phyloP scores from a whole-genome alignment of 2,329 filamentous ascomycete genomes.

The Penicillium palitans region DNA sequence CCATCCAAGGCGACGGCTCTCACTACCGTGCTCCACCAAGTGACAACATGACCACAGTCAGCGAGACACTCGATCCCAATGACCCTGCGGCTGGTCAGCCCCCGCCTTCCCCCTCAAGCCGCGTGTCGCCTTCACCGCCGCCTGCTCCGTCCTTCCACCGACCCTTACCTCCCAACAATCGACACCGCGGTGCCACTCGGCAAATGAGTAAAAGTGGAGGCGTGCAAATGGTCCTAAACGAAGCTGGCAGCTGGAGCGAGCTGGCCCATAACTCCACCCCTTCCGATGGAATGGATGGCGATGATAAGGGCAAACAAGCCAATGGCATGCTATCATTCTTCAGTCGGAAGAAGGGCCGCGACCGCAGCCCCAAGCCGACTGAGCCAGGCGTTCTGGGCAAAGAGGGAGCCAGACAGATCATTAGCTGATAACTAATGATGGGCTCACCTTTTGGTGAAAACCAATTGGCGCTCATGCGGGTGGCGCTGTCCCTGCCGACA shows the following conservation, averaged over 20 bases:
- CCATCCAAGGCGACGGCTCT: constrained; percentile 33
- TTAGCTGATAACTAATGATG: constrained; percentile 53
- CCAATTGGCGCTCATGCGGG: background rate
- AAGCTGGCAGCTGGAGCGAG: constrained; percentile 86
- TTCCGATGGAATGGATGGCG: constrained; percentile 57
- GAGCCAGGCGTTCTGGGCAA: constrained; percentile 93
- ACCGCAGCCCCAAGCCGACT: constrained; percentile 89
- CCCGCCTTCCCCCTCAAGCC: constrained; percentile 32
- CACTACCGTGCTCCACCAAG: constrained; percentile 30
- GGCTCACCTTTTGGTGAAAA: background rate
- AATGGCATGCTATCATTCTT: constrained; percentile 85
- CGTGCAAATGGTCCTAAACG: constrained; percentile 87
- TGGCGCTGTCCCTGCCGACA: background rate
- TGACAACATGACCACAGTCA: constrained; percentile 29
- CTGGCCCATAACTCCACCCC: constrained; percentile 76
- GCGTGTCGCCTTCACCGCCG: constrained; percentile 27
- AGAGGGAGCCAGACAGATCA: constrained; percentile 82
- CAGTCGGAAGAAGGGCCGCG: constrained; percentile 82
- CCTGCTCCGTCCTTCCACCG: constrained; percentile 42
- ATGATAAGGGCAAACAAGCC: constrained; percentile 48
- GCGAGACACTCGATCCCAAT: constrained; percentile 33
- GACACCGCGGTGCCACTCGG: constrained; percentile 62
- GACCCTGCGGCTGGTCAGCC: constrained; percentile 22
- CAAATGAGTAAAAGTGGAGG: constrained; percentile 78
- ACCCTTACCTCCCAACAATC: constrained; percentile 40